Base-by-base conservation (phyloP, 2,329 filamentous ascomycete genomes). In the Anthostomella pinea region DNA sequence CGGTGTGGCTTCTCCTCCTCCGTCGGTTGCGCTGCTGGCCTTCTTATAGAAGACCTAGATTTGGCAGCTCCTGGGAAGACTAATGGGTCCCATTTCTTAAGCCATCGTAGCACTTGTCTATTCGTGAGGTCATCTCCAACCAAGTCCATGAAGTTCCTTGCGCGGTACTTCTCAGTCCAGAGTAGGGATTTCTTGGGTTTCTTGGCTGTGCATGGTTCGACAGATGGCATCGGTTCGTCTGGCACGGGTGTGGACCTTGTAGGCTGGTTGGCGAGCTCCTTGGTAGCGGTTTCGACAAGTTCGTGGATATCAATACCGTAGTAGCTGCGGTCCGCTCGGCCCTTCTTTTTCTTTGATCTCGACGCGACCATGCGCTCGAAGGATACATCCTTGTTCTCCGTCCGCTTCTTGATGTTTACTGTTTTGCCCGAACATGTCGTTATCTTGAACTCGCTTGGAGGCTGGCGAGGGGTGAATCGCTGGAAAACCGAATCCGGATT, bases 161-260 rank as follows among this genome's bases (percentile, higher is more conserved):
- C 93, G 22, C 93, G 83, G 58, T 98, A 98, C 60, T 98, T 98
- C 59, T 98, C 93, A 0, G 91, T 95, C 93, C 93, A 98, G 57
- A 98, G 69, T 20, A 87, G 62, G 0, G 79, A 75, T 45, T 64
- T 68, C 40, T 67, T 73, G 1, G 62, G 55, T 41, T 66, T 73
- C 43, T 66, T 72, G 38, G 30, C 26, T 2, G 53, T 33, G 20
- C 36, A 20, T 3, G 45, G 44, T 45, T 77, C 73, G 11, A 72
- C 61, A 1, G 73, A 71, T 15, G 51, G 62, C 11, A 72, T 47
- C 2, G 68, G 62, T 6, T 58, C 52, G 27, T 63, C 61, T 1
- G 60, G 51, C 11, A 43, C 30, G 2, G 51, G n/a, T 13, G 47
- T 30, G 46, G 52, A 2, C 46, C 37, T 39, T 40, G 44, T 20